A percentile compares a stretch with the other conserved stretches of the same genome.
These are phyloP conservation scores for Cardamine chenopodiifolia DNA, from an alignment of 345 rosid species.

Conservation along the genomic window DNA sequence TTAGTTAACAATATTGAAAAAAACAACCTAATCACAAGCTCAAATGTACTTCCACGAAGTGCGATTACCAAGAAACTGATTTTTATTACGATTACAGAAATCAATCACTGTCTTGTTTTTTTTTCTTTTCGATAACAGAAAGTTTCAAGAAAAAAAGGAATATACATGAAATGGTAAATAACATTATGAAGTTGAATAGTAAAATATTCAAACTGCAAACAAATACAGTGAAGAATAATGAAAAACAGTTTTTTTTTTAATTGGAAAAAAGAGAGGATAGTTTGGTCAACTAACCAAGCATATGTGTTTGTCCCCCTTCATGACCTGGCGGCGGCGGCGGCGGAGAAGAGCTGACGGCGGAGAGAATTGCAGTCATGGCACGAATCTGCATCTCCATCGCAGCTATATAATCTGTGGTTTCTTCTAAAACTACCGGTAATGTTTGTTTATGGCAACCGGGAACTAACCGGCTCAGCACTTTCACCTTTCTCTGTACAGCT, in stretches of 20 bases:
- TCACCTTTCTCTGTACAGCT: conserved; percentile 79
- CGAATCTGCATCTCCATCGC: conserved; percentile 98
- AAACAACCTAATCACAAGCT: conserved; percentile 12
- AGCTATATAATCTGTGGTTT: conserved; percentile 89
- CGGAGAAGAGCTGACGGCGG: conserved; percentile 46
- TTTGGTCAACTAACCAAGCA: conserved; percentile 44
- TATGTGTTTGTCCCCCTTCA: conserved; percentile 38
- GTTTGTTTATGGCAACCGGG: conserved; percentile 98
- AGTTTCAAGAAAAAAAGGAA: conserved; percentile 12
- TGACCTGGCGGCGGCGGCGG: conserved; percentile 33
- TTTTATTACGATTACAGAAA: conserved; percentile 38
- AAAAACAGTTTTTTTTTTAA: conserved; percentile 1
- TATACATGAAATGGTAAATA: conserved; percentile 33
- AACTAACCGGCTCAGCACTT: conserved; percentile 83
- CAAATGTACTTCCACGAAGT: conserved; percentile 28
- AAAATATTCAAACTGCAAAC: conserved; percentile 32
- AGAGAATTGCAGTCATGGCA: conserved; percentile 79
- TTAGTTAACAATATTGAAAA: background rate
- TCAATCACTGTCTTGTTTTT: conserved; percentile 29
- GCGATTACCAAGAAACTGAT: conserved; percentile 27
- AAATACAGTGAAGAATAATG: conserved; percentile 34
- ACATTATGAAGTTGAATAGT: conserved; percentile 13
- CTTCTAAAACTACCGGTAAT: conserved; percentile 86
- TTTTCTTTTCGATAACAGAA: conserved; percentile 23
- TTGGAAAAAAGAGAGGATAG: background rate